Evolutionary conservation across 306 rosid species (phyloP).

Genomic region (Inga laurina): DNA sequence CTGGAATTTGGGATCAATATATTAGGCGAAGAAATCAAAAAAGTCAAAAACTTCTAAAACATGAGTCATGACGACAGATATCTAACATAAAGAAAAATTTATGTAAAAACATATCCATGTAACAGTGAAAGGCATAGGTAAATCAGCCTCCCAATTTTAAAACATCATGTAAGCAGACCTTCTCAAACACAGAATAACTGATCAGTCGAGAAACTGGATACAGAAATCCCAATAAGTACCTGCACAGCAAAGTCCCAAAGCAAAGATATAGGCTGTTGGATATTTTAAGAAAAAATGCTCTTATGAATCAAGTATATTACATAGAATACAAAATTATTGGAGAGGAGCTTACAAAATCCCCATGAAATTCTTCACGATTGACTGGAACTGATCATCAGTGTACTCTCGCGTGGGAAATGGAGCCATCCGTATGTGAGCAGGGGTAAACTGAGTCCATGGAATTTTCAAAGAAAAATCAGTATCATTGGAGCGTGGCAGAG

Average conservation of each 20-base stretch:
- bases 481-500: conserved; percentile 43
- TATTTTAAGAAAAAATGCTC: conserved; percentile 21
- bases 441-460: conserved; percentile 67
- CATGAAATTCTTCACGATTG: conserved; percentile 84
- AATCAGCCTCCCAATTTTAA: conserved; percentile 34
- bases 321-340: conserved; percentile 24
- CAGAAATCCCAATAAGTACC: conserved; percentile 96
- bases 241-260: conserved; percentile 47
- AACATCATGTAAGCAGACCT: conserved; percentile 57
- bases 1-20: conserved; percentile 50
- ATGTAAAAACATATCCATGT: background rate
- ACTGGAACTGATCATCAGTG: conserved; percentile 97
- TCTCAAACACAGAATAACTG: conserved; percentile 87
- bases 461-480: conserved; percentile 38
- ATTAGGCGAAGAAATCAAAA: conserved; percentile 32
- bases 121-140: conserved; percentile 4
- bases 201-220: conserved; percentile 90
- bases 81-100: background rate
- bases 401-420: conserved; percentile 97
- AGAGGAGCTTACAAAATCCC: conserved; percentile 75
- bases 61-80: conserved; percentile 9
- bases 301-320: background rate
- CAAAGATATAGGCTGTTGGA: conserved; percentile 32
- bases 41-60: conserved; percentile 15
- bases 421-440: conserved; percentile 70